Base-by-base conservation (phyloP, 2,329 filamentous ascomycete genomes). In the Arthroderma sp. region DNA sequence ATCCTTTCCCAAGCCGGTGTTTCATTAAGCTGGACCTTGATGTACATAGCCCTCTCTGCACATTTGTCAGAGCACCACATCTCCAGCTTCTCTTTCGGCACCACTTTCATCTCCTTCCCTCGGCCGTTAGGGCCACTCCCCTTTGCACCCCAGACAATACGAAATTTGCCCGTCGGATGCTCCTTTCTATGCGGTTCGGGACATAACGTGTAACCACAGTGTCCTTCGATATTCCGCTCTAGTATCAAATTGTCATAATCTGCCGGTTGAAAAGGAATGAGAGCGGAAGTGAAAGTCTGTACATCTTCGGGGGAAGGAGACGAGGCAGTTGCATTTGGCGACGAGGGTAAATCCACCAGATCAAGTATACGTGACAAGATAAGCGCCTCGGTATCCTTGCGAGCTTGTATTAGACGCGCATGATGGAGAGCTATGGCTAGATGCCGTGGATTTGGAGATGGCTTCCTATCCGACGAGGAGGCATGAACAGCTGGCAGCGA, bases 231-330 rank as follows among this genome's bases (percentile, higher is more conserved):
- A 61, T 94, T 93, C 56, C 91, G 83, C 69, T 98, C 91, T 51
- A 83, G 75, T 48, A 95, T 80, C 41, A 96, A 70, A 51, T 85
- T 83, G 58, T 94, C 86, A 68, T 93, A 94, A 68, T 98, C 89
- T 43, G 75, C 73, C 1, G 88, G 86, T 59, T 89, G 85, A 65
- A 95, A 96, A 37, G 78, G 71, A 6, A 73, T 68, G 27, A 96
- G 67, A 32, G 77, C 73, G 3, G 69, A 58, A 54, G 80, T 79
- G 65, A 96, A 87, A 44, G 68, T 66, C 34, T 65, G 60, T 1
- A 72, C 72, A 59, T 94, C 86, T 30, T 72, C 60, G 1, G 72
- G 56, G 5, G 77, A 70, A 2, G 77, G 76, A 2, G 65, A 60
- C 11, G 66, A 66, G 29, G 75, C 66, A 54, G 74, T 67, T 38